Evolutionary conservation across 2,329 filamentous ascomycete genomes (phyloP).

Genomic region (Penicillium aurantiogriseum): DNA sequence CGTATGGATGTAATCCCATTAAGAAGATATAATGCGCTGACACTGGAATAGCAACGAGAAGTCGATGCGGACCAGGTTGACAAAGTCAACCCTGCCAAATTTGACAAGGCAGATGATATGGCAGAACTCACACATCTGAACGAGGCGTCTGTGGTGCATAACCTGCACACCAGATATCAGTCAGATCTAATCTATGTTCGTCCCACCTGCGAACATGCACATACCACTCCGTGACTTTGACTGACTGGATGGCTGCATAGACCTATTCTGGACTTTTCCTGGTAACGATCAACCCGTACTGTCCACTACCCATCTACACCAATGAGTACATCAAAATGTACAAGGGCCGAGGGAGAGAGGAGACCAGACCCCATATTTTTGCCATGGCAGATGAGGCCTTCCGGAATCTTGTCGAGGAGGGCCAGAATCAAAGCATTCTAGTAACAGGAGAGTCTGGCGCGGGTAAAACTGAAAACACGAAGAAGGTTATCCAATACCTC

Average conservation of each 20-base stretch:
- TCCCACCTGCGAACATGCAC: constrained; percentile 10
- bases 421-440: constrained; percentile 93
- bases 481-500: constrained; percentile 98
- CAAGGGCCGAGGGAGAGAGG: constrained; percentile 83
- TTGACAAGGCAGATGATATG: constrained; percentile 99
- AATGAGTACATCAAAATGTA: constrained; percentile 99
- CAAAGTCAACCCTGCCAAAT: constrained; percentile 98
- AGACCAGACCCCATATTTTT: constrained; percentile 95
- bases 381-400: constrained; percentile 97
- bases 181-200: constrained; percentile 83
- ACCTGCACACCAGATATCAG: constrained; percentile 91
- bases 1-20: constrained; percentile 52
- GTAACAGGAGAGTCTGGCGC: constrained; percentile 98
- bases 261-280: constrained; percentile 97
- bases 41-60: constrained; percentile 68
- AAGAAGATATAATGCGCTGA: constrained; percentile 20
- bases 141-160: constrained; percentile 96
- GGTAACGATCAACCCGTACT: constrained; percentile 96
- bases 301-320: constrained; percentile 87
- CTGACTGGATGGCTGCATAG: constrained; percentile 40
- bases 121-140: constrained; percentile 97
- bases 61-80: constrained; percentile 85
- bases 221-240: background rate
- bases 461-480: constrained; percentile 98
- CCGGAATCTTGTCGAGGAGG: constrained; percentile 90